Base-by-base conservation (phyloP, 306 rosid species). In the Trifolium pratense region DNA sequence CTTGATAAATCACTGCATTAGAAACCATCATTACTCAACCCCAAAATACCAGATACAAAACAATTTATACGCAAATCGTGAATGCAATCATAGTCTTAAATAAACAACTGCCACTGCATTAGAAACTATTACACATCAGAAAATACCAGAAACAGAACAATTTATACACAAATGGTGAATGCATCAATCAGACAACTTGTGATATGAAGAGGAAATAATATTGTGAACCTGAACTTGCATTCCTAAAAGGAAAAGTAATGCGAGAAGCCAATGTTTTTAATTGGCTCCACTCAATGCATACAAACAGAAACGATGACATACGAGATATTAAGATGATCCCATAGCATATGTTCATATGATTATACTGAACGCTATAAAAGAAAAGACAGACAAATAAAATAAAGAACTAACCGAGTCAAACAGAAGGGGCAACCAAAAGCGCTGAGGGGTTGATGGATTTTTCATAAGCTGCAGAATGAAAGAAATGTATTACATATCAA, bases 381-480 rank as follows among this genome's bases (percentile, higher is more conserved):
- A 72, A 16, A 48, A 36, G 8, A 37, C 5, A 63, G 2, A 9
- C 46, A 11, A 21, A 15, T 4, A 15, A 48, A 48, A 48, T 12
- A 13, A 58, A 59, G n/a, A 18, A 51, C 92, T 84, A 69, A 93
- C 98, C 87, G 98, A 93, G 76, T 93, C 98, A 78, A 71, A 83
- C 32, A 93, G 83, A 75, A 93, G 91, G 26, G 97, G 96, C 78
- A 91, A 82, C 98, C 98, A 93, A 79, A 93, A 91, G 75, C 87
- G 91, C 79, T 85, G 98, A 59, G 98, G 98, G 49, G 97, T 93
- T 5, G 97, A 91, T 46, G 92, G 88, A 77, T 89, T 93, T 84
- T 84, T 89, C 98, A 93, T 85, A 43, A 93, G 91, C 98, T 93
- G 91, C 84, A 77, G 46, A 70, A 70, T 52, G 56, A 36, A 61